phyloP scores from a whole-genome alignment of 108 stramenopile genomes.

The Schizochytrium sp. region DNA sequence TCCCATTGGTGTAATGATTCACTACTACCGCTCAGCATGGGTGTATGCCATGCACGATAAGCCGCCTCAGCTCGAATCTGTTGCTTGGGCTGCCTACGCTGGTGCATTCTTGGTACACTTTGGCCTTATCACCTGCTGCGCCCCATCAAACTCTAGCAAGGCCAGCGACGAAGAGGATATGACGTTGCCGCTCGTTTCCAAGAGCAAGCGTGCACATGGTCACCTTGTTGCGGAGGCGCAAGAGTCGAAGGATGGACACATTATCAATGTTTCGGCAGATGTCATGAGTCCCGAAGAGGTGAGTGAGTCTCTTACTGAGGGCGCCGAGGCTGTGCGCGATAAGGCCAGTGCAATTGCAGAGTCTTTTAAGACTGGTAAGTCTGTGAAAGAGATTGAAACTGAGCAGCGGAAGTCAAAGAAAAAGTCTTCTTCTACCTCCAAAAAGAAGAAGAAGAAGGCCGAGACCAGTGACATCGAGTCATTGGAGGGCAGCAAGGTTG shows the following conservation, averaged over 20 bases:
- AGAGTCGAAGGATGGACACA: conserved; percentile 17
- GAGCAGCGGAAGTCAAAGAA: conserved; percentile 23
- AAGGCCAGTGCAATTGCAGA: conserved; percentile 16
- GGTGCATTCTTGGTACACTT: neutral
- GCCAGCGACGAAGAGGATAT: neutral
- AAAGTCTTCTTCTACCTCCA: neutral
- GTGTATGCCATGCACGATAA: conserved; percentile 44
- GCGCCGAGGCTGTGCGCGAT: conserved; percentile 40
- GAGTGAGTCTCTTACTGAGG: conserved; percentile 19
- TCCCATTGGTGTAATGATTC: neutral
- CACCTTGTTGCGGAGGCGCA: conserved; percentile 15
- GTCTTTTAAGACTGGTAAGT: conserved; percentile 6
- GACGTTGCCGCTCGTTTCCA: neutral
- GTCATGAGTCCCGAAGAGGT: conserved; percentile 36
- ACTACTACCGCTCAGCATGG: conserved; percentile 10
- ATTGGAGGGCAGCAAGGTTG: conserved; percentile 44
- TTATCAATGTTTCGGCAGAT: conserved; percentile 37
- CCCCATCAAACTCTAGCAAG: neutral
- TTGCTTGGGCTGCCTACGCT: conserved; percentile 12
- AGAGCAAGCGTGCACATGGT: neutral
- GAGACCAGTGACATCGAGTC: neutral
- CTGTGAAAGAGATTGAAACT: conserved; percentile 10
- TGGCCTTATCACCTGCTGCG: conserved; percentile 58
- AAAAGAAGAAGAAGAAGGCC: conserved; percentile 56
- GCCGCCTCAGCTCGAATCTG: neutral